Evolutionary conservation across 177 flowering plant species (phyloP), one percentile per base, ranked within the genome.

Genomic region (Tripterygium wilfordii): DNA sequence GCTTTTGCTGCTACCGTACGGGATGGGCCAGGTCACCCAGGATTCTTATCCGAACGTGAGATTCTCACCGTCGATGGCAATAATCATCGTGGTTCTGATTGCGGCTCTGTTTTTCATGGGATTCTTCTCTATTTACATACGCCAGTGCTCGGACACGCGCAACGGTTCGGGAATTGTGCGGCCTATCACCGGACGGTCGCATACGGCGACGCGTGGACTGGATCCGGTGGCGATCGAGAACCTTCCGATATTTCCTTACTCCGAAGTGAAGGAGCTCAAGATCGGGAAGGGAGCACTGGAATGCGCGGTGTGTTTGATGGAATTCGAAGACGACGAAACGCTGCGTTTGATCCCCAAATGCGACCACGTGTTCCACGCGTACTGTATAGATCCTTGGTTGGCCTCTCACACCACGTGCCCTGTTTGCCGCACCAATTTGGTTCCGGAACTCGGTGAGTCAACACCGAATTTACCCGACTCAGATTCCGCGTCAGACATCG

Each of bases 401-500:
- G 32, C 4, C 5, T 45, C 21, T 15, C 48, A 45, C 22, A 13
- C 16, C 16, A 45, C 48, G 2, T 45, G 48, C 17, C 48, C 48
- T 10, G 35, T 45, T 27, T 45, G 48, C 15, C 33, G 48, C 4
- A 35, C 48, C 32, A 27, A 29, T 3, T 21, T 45, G 4, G 8
- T 21, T 9, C 48, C 48, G 19, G 21, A 45, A 10, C 15, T 35
- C 21, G 21, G 10, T 21, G 20, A 45, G 32, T 4, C 3, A 19
- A 15, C 28, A 8, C 23, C 8, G 3, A 13, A 4, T 27, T 32
- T 9, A 36, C 40, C 40, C 0, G 47, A 23, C 33, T 22, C 29
- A 1, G 1, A 12, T 36, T 2, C 42, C 46, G 62, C 49, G 51
- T 35, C 58, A 44, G 58, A 63, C 53, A 6, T 56, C 57, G 41